Conservation (phyloP, 78 protist species). For the Dictyostelium firmibasis region DNA sequence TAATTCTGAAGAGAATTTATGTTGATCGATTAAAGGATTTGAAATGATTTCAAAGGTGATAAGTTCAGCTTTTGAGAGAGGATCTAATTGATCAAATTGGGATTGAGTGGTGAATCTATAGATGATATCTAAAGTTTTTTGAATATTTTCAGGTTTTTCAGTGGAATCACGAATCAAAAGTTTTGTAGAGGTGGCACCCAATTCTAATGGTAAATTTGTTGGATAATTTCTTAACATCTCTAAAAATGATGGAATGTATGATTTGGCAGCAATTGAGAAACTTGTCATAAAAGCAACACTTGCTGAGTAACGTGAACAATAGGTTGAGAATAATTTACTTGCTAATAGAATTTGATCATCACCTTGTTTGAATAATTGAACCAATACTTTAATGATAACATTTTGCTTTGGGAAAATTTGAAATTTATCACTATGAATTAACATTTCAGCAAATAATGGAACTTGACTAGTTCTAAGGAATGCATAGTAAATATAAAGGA, state of each 20-base stretch:
- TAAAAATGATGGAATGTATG: neutral
- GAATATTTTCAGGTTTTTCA: neutral
- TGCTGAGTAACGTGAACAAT: neutral
- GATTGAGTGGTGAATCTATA: neutral
- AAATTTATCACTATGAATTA: slow-evolving; percentile 33
- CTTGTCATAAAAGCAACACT: neutral
- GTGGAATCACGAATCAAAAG: neutral
- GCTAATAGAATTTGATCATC: neutral
- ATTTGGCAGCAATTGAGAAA: neutral
- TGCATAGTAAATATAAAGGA: slow-evolving; percentile 24
- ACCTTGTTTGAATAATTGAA: neutral
- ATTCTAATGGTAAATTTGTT: neutral
- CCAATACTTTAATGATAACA: slow-evolving; percentile 8
- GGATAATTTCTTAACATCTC: neutral
- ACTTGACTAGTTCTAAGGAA: neutral
- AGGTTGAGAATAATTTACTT: neutral
- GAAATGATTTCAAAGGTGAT: neutral
- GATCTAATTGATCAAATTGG: neutral
- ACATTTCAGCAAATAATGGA: slow-evolving; percentile 28
- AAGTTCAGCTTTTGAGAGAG: neutral
- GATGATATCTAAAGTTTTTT: neutral
- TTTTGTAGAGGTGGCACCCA: neutral
- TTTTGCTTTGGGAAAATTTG: slow-evolving; percentile 44
- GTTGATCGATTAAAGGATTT: neutral
- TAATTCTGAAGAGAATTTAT: neutral